phyloP scores from a whole-genome alignment of 2,329 filamentous ascomycete species.

The Paraphoma sp. region DNA sequence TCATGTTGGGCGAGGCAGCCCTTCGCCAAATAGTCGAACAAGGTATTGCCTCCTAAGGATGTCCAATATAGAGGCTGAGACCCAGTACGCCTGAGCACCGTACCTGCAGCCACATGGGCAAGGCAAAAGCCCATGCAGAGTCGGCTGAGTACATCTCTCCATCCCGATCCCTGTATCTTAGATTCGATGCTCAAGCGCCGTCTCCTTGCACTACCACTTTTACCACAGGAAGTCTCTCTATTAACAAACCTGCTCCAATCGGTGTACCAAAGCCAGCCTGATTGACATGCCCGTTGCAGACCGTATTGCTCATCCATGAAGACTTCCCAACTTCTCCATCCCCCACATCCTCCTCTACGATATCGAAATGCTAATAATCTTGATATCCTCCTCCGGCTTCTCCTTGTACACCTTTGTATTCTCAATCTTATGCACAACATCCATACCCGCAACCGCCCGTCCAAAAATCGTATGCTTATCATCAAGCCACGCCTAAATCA shows the following conservation, averaged over 20 bases:
- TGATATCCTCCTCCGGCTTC: constrained; percentile 96
- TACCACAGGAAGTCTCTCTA: no score
- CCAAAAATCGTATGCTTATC: constrained; percentile 97
- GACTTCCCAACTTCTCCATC: no score
- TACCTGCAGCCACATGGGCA: neutral
- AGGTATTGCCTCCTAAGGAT: neutral
- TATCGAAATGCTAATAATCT: constrained; percentile 83
- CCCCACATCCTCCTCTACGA: constrained; percentile 13
- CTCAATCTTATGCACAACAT: constrained; percentile 96
- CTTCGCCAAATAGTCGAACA: neutral
- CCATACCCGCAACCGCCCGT: constrained; percentile 84
- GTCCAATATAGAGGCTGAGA: neutral
- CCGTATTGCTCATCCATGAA: no score
- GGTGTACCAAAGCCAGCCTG: no score
- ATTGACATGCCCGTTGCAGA: no score
- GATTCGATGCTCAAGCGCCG: no score
- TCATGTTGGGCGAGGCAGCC: neutral
- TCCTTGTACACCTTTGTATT: constrained; percentile 86
- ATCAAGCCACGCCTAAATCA: constrained; percentile 82
- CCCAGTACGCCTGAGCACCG: neutral
- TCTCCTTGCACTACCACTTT: no score
- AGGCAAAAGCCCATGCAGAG: no score
- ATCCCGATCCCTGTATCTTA: no score
- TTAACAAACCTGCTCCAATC: no score
- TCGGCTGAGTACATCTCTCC: no score